phyloP scores from a whole-genome alignment of 2,329 filamentous ascomycete species.

The Neonectria punicea region DNA sequence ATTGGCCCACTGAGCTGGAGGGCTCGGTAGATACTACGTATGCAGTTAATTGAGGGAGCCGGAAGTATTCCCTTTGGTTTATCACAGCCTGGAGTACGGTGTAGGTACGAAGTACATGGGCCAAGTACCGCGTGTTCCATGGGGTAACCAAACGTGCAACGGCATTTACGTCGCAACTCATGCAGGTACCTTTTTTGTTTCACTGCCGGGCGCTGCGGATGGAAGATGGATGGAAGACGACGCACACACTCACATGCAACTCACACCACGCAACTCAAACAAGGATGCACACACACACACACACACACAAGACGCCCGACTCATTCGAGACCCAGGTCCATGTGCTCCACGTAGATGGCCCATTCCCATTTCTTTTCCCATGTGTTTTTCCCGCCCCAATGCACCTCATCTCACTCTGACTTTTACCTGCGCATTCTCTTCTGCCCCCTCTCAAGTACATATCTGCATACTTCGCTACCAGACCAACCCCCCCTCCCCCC shows the following conservation, averaged over 20 bases:
- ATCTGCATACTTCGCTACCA: neutral
- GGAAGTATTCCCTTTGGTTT: neutral
- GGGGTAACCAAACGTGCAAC: conserved; percentile 13
- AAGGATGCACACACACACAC: neutral
- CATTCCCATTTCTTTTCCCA: neutral
- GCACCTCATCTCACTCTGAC: conserved; percentile 3
- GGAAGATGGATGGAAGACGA: conserved; percentile 9
- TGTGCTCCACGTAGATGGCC: conserved; percentile 14
- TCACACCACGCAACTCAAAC: neutral
- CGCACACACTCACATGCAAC: neutral
- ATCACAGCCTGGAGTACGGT: too few species aligned
- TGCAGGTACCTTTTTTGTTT: conserved; percentile 24
- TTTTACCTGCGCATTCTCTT: conserved; percentile 3
- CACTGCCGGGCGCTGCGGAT: conserved; percentile 13
- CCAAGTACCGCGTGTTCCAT: neutral
- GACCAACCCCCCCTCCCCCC: neutral
- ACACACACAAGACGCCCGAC: conserved; percentile 1
- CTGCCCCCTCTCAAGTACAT: conserved; percentile 14
- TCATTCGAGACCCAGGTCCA: conserved; percentile 10
- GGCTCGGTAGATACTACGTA: neutral
- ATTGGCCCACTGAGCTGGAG: too few species aligned
- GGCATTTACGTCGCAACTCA: conserved; percentile 25
- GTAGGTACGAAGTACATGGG: neutral
- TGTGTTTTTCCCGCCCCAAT: neutral
- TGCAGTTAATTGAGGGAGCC: too few species aligned